Evolutionary conservation across 2,329 filamentous ascomycete species (phyloP), one percentile per base, ranked within the genome.

Genomic region (Colletotrichum neosansevieriae): DNA sequence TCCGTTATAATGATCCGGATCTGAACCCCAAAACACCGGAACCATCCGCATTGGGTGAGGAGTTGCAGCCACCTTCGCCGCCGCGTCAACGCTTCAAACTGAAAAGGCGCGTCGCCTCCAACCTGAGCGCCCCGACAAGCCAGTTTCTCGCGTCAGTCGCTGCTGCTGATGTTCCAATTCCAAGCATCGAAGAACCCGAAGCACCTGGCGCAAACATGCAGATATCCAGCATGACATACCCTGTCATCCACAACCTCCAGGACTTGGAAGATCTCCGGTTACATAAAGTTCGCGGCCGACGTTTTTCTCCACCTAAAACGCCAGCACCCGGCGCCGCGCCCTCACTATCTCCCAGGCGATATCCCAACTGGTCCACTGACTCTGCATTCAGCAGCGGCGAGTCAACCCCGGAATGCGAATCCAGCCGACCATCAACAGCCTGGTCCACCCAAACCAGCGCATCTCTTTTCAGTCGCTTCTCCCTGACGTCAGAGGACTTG

Each of bases 141-240:
- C 87, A 91, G 58, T 91, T 91, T 73, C 83, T 91, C n/a, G 88
- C 88, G 3, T 90, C 88, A 4, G 89, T 91, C 65, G 88, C 87
- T 50, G 88, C 88, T 17, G 89, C 88, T 69, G 89, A 91, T 74
- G 80, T 89, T 4, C 87, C 88, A 24, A 85, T 91, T 58, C 89
- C 88, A 13, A 90, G 88, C 75, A 89, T 91, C 63, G 89, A 91
- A 76, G 82, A 86, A 69, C 84, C 86, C 58, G 80, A 83, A 45
- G 76, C 79, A 24, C 19, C 67, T 36, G 72, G 79, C 44, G 58
- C 72, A 59, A 81, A 85, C 72, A 80, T 82, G 71, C 80, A 82
- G 47, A 83, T 84, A 81, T 74, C 77, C 40, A 79, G 80, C 67
- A 74, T 76, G 42, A 66, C 75, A 29, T 78, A 77, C 59, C 74